Conservation (phyloP, 208 protist species). For the Kentomonas sorsogonicus region DNA sequence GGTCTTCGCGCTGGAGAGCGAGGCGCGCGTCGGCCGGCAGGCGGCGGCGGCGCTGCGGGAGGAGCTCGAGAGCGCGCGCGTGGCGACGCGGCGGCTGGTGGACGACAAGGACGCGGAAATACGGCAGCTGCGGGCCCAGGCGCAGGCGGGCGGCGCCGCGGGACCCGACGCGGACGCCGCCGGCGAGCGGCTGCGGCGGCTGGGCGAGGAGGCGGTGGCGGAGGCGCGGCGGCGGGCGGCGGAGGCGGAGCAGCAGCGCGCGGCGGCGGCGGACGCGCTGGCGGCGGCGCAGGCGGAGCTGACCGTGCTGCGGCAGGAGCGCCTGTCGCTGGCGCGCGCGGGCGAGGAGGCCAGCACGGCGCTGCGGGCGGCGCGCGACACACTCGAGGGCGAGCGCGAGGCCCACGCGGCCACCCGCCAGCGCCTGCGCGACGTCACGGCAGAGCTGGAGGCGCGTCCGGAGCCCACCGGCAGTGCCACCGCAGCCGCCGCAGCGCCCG, state of each 20-base stretch:
- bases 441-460: too few species aligned
- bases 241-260: constrained; percentile 32
- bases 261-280: constrained; percentile 16
- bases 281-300: constrained; percentile 13
- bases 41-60: constrained; percentile 45
- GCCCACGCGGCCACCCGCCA: constrained; percentile 12
- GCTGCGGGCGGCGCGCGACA: not conserved
- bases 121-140: constrained; percentile 28
- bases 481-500: too few species aligned
- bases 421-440: constrained; percentile 39
- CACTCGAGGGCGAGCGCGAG: not conserved
- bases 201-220: too few species aligned
- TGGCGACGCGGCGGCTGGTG: constrained; percentile 44
- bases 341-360: too few species aligned
- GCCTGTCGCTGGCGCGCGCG: constrained; percentile 24
- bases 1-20: constrained; percentile 10
- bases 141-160: constrained; percentile 51
- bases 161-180: constrained; percentile 25
- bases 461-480: too few species aligned
- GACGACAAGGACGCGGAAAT: constrained; percentile 48
- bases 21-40: too few species aligned
- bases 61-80: constrained; percentile 60
- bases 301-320: constrained; percentile 16
- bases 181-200: too few species aligned
- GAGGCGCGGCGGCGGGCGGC: too few species aligned